Evolutionary conservation across 768 basidiomycete species (phyloP).

Genomic region (Collybia mongolica): DNA sequence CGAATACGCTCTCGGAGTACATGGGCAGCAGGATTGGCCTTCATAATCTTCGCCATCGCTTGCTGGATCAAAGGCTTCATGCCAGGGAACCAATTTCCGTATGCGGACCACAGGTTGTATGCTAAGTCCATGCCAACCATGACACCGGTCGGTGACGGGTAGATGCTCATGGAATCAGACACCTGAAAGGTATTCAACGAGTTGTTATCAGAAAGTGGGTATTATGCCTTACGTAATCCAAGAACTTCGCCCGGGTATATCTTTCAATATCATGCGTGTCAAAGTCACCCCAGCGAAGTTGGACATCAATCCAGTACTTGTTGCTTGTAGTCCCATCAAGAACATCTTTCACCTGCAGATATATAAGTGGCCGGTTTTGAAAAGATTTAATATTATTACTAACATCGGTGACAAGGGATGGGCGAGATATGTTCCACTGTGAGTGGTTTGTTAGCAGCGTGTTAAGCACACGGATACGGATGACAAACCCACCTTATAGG

Average conservation of each 20-base stretch:
- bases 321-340: slow-evolving; percentile 97
- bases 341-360: slow-evolving; percentile 79
- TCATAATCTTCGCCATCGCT: slow-evolving; percentile 99
- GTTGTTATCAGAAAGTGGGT: not conserved
- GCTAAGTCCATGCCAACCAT: slow-evolving; percentile 99
- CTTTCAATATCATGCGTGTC: slow-evolving; percentile 99
- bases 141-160: slow-evolving; percentile 97
- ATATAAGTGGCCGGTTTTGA: slow-evolving; percentile 1
- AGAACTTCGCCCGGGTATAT: slow-evolving; percentile 97
- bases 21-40: slow-evolving; percentile 97
- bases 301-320: slow-evolving; percentile 98
- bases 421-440: slow-evolving; percentile 96
- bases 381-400: slow-evolving; percentile 20
- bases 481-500: slow-evolving; percentile 61
- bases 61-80: slow-evolving; percentile 97
- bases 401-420: slow-evolving; percentile 92
- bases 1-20: slow-evolving; percentile 98
- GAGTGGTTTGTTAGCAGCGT: slow-evolving; percentile 2
- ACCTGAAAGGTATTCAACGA: slow-evolving; percentile 42
- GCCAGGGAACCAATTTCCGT: slow-evolving; percentile 99
- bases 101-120: slow-evolving; percentile 98
- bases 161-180: slow-evolving; percentile 97
- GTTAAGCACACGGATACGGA: too few species aligned
- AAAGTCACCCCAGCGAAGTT: slow-evolving; percentile 97
- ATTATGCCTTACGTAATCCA: slow-evolving; percentile 78